Evolutionary conservation across 768 basidiomycete species (phyloP).

Genomic region (Tubosaeta sp.): DNA sequence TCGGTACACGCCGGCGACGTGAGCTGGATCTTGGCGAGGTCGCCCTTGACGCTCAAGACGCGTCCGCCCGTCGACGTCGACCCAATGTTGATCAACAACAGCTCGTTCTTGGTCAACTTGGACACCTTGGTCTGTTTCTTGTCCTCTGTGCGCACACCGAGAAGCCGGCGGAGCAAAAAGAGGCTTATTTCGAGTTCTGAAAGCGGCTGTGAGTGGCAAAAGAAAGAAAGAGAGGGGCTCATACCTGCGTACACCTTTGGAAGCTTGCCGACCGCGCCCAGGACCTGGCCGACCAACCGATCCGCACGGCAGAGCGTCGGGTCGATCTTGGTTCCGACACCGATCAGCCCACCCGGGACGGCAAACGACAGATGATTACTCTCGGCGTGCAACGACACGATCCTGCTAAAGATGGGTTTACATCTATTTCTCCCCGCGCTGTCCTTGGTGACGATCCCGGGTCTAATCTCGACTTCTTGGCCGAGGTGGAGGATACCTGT

Average conservation of each 20-base stretch:
- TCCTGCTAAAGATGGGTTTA: constrained; percentile 88
- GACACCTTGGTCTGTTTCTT: constrained; percentile 97
- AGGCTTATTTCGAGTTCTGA: constrained; percentile 83
- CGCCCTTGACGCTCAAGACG: constrained; percentile 90
- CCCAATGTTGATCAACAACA: constrained; percentile 95
- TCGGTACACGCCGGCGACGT: constrained; percentile 96
- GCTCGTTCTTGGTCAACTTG: constrained; percentile 87
- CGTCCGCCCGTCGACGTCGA: constrained; percentile 97
- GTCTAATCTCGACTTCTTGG: constrained; percentile 93
- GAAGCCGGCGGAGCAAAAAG: constrained; percentile 90
- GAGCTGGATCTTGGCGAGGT: constrained; percentile 89
- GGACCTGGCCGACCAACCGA: constrained; percentile 92
- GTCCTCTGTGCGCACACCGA: constrained; percentile 99
- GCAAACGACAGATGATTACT: constrained; percentile 92
- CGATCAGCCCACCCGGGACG: constrained; percentile 95
- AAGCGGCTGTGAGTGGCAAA: no score
- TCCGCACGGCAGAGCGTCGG: constrained; percentile 97
- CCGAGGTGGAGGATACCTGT: constrained; percentile 88
- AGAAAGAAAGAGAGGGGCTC: not conserved
- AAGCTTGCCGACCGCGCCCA: constrained; percentile 91
- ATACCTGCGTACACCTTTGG: constrained; percentile 89
- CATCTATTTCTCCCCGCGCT: constrained; percentile 84
- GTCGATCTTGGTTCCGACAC: constrained; percentile 96
- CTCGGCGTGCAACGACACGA: constrained; percentile 92
- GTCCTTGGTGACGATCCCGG: constrained; percentile 96